Base-by-base conservation (phyloP, 140 eudicot species). In the Senecio squalidus region DNA sequence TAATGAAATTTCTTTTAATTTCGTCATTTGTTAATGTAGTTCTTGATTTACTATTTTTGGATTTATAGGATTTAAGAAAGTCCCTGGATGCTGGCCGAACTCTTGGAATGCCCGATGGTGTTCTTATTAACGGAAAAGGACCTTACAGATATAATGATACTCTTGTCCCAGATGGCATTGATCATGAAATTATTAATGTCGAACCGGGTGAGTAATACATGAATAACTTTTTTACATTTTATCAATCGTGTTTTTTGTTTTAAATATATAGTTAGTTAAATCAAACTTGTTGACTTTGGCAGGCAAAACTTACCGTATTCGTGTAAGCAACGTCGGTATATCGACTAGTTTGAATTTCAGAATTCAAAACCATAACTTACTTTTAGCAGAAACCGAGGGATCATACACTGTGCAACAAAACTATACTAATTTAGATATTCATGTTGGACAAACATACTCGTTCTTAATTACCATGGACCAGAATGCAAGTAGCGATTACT, bases 101-200 rank as follows among this genome's bases (percentile, higher is more conserved):
- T 63, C 95, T 89, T 51, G 95, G 97, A 63, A 89, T 84, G 95
- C 97, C 97, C 5, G 95, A 89, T 80, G 97, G 97, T 51, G 97
- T 89, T 72, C 79, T 89, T 59, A 85, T 89, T 17, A 89, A 89
- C 49, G 97, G 95, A 57, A 89, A 85, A 85, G 97, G 97, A 11
- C 97, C 97, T 11, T 89, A 62, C n/a, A 80, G 81, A 74, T 89
- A 89, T 61, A 89, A 85, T 11, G 88, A 80, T 61, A 85, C 97
- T 31, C 95, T 85, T 78, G 97, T 89, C n/a, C 82, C 89, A 0
- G 95, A 73, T 41, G 88, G 95, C 79, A 89, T 89, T 51, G 97
- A 89, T 78, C 69, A 74, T 38, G 95, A 85, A 78, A 82, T 83
- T 52, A 69, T 89, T 47, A 71, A 82, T 44, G 95, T 89, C 63